phyloP scores from a whole-genome alignment of 371 early-diverging fungal genomes.

The Rhizopus stolonifer region DNA sequence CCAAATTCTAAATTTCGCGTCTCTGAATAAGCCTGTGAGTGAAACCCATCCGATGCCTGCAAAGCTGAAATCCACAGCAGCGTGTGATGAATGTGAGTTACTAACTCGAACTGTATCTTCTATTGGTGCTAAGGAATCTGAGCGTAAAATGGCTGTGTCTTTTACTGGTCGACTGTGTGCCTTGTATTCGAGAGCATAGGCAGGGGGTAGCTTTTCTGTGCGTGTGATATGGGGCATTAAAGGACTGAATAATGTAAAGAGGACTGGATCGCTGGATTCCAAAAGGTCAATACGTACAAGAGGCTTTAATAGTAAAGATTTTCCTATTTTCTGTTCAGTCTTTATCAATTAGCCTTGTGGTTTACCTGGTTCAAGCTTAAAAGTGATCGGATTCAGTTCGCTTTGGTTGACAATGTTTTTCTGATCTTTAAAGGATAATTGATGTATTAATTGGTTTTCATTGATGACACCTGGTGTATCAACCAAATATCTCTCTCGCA shows the following conservation, averaged over 20 bases:
- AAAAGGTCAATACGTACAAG: conserved; percentile 65
- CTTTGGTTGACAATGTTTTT: conserved; percentile 43
- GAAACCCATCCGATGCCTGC: conserved; percentile 72
- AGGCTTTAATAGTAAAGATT: conserved; percentile 61
- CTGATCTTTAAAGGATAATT: conserved; percentile 52
- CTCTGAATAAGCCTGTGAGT: conserved; percentile 52
- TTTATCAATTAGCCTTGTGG: neutral
- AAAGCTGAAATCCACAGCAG: conserved; percentile 62
- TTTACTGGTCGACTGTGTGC: conserved; percentile 9
- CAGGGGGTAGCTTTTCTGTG: conserved; percentile 46
- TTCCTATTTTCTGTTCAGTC: conserved; percentile 18
- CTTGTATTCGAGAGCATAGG: conserved; percentile 9
- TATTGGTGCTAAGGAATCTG: conserved; percentile 25
- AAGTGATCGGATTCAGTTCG: conserved; percentile 56
- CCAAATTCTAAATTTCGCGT: conserved; percentile 51
- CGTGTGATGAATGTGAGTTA: conserved; percentile 49
- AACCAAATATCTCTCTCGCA: conserved; percentile 49
- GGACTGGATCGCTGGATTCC: conserved; percentile 40
- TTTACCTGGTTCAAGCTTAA: conserved; percentile 44
- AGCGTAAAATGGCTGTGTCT: conserved; percentile 12
- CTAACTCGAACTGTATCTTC: conserved; percentile 31
- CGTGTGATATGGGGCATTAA: conserved; percentile 59
- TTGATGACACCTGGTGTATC: conserved; percentile 75
- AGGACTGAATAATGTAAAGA: conserved; percentile 59
- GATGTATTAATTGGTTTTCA: conserved; percentile 50